Percentiles rank a stretch among this genome's conserved stretches.
phyloP scores from a whole-genome alignment of 164 flowering plant genomes.

The Cinnamomum micranthum region DNA sequence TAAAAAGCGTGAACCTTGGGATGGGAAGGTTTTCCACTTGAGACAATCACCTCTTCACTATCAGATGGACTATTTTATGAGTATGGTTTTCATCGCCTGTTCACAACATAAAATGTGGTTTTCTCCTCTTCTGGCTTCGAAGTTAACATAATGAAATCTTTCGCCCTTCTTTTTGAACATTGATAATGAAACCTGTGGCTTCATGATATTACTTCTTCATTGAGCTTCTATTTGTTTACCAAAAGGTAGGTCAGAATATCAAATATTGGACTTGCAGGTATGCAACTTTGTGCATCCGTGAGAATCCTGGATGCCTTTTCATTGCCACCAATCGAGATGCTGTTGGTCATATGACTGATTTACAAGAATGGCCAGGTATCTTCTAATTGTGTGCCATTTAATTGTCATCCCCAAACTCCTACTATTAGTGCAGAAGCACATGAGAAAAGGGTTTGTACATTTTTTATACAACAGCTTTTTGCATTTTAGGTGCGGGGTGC shows the following conservation, averaged over 20 bases:
- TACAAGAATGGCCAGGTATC: constrained; percentile 96
- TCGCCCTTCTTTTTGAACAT: background rate
- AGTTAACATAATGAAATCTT: background rate
- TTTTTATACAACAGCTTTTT: background rate
- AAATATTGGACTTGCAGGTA: constrained; percentile 47
- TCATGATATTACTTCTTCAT: background rate
- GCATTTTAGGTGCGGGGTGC: constrained; percentile 82
- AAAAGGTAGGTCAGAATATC: background rate
- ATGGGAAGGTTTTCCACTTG: no score
- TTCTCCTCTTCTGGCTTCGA: no score
- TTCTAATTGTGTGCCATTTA: constrained; percentile 1
- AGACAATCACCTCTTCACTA: no score
- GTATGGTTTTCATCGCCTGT: no score
- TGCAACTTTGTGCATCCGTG: constrained; percentile 86
- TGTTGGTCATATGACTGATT: constrained; percentile 70
- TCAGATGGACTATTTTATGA: no score
- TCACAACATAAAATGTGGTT: no score
- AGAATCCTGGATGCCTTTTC: constrained; percentile 89
- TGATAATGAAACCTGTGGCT: background rate
- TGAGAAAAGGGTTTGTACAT: background rate
- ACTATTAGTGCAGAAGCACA: background rate
- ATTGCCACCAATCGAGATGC: constrained; percentile 96
- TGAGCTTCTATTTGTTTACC: background rate
- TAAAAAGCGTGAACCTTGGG: no score
- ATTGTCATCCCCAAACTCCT: background rate